Evolutionary conservation across 1,284 basidiomycete genomes (phyloP), one percentile per base, ranked within the genome.

Genomic region (Trichosporon asahii): DNA sequence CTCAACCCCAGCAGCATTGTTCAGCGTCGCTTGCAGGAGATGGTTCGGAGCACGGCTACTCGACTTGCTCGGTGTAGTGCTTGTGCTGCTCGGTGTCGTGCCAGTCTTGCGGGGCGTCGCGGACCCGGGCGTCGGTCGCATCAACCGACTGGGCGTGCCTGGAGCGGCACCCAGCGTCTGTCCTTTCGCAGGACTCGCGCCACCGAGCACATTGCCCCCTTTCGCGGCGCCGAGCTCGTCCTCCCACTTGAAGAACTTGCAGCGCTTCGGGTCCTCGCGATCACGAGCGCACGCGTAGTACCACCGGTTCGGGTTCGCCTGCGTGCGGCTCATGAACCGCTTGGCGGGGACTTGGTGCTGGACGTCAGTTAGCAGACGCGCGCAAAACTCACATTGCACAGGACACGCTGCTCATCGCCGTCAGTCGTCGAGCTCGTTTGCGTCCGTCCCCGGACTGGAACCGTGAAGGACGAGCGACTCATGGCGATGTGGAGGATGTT

Each of bases 161-260:
- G 67, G 67, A 8, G 49, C 49, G 5, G 31, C 63, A 1, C 67
- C 67, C 23, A 65, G 21, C 37, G 25, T 44, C n/a, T 37, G 40
- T 29, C 31, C 40, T 21, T 21, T 60, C 44, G 57, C 57, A 18
- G 31, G 40, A 35, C 64, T 46, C 64, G 64, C 40, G 25, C 31
- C 25, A 55, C 57, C 66, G 27, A 55, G 8, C 29, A 60, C 21
- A 44, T n/a, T 33, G 9, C 60, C n/a, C n/a, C n/a, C 25, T 29
- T 15, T 46, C 25, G 3, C 18, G 15, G 21, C 40, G 25, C 29
- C 40, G 15, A 76, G n/a, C 66, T 79, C 78, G 66, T 82, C 81
- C 27, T 73, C 78, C 81, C 81, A 82, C 74, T 78, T 74, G 77
- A 82, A 82, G 74, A 78, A 82, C 65, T 79, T 80, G 75, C 81